Percentiles rank a stretch among this genome's conserved stretches.
phyloP scores from a whole-genome alignment of 257 asterid species.

The Solanum paucissectum region DNA sequence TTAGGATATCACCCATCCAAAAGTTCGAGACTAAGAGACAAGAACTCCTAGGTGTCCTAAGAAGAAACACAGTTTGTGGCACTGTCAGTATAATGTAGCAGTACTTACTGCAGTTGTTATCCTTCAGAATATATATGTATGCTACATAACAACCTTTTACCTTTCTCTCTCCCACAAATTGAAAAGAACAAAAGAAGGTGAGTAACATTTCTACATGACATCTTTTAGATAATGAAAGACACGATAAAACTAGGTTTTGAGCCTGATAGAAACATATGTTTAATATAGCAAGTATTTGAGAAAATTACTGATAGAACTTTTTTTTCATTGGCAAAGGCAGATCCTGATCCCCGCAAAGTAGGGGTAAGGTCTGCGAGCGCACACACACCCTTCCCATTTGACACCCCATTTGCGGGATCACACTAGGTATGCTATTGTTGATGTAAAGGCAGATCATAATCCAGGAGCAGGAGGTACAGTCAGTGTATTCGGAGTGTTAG shows the following conservation, averaged over 20 bases:
- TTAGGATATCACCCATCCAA: background rate
- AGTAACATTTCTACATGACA: background rate
- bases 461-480: background rate
- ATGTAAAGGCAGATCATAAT: background rate
- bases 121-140: background rate
- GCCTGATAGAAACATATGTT: background rate
- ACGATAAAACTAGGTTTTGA: background rate
- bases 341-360: background rate
- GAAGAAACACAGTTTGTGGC: background rate
- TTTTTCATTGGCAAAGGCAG: background rate
- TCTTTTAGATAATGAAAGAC: background rate
- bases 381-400: background rate
- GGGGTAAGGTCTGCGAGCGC: background rate
- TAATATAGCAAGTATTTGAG: background rate
- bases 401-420: background rate
- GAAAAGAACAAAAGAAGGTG: background rate
- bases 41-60: background rate
- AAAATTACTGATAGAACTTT: background rate
- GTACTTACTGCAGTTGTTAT: background rate
- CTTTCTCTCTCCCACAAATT: background rate
- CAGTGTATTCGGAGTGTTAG: background rate
- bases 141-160: background rate
- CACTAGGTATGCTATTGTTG: background rate
- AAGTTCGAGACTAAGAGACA: background rate
- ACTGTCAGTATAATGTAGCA: background rate